Evolutionary conservation across 2,329 filamentous ascomycete genomes (phyloP).

Genomic region (Penicillium sp.): DNA sequence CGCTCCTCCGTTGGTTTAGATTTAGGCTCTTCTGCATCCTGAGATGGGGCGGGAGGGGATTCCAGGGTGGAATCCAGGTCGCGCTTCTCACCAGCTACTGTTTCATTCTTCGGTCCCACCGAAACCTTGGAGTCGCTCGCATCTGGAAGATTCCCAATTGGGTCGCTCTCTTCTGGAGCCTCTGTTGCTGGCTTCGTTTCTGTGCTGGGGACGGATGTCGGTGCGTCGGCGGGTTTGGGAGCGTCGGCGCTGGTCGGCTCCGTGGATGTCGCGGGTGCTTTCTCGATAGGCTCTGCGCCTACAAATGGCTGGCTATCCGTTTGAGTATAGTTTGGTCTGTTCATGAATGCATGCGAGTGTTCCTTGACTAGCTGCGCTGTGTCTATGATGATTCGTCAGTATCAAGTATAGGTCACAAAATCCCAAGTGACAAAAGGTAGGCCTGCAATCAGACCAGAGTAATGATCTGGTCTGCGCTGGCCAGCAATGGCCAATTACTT

Average conservation of each 20-base stretch:
- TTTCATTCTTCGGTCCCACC: constrained; percentile 10
- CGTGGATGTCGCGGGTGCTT: constrained; percentile 1
- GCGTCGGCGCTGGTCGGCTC: not conserved
- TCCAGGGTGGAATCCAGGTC: constrained; percentile 15
- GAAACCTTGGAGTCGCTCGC: constrained; percentile 9
- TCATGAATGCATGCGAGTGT: constrained; percentile 15
- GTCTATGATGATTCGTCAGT: constrained; percentile 23
- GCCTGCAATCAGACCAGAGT: not conserved
- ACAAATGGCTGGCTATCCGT: constrained; percentile 11
- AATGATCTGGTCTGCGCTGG: not conserved
- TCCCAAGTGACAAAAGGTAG: not conserved
- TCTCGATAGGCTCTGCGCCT: not conserved
- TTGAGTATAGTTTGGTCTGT: constrained; percentile 14
- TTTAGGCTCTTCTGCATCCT: constrained; percentile 17
- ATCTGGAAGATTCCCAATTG: constrained; percentile 6
- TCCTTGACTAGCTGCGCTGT: constrained; percentile 12
- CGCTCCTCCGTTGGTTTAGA: constrained; percentile 21
- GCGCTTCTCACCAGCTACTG: constrained; percentile 20
- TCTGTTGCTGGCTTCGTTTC: constrained; percentile 8
- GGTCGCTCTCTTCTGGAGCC: constrained; percentile 4
- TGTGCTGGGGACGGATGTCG: constrained; percentile 10
- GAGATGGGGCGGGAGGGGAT: not conserved
- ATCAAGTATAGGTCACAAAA: not conserved
- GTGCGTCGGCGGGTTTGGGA: not conserved
- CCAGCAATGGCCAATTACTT: constrained; percentile 2